Evolutionary conservation across 31 red algal genomes (phyloP).

Genomic region (Asparagopsis taxiformis): DNA sequence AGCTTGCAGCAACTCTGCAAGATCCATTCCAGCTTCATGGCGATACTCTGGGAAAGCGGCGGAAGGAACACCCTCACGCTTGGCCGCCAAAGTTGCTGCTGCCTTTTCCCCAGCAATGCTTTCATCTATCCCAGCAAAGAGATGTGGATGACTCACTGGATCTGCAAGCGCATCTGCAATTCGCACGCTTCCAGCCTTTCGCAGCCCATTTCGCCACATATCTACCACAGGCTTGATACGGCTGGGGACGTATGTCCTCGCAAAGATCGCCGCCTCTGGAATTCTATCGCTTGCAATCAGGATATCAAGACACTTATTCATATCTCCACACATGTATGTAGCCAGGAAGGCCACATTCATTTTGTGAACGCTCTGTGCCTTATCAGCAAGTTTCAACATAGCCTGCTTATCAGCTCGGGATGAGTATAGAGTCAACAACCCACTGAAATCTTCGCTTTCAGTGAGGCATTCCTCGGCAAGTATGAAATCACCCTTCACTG

Average conservation of each 20-base stretch:
- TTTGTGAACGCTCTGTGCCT: slow-evolving; percentile 54
- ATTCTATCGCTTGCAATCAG: slow-evolving; percentile 69
- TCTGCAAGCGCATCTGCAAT: slow-evolving; percentile 88
- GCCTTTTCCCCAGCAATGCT: slow-evolving; percentile 73
- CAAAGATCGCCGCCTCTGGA: slow-evolving; percentile 97
- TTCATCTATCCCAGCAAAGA: slow-evolving; percentile 81
- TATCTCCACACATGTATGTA: slow-evolving; percentile 73
- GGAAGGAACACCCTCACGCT: slow-evolving; percentile 33
- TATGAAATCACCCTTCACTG: slow-evolving; percentile 82
- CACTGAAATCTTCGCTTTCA: slow-evolving; percentile 84
- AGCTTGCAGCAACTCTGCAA: slow-evolving; percentile 69
- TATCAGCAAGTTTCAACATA: slow-evolving; percentile 60
- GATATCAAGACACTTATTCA: slow-evolving; percentile 80
- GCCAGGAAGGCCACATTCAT: slow-evolving; percentile 94
- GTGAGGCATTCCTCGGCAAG: slow-evolving; percentile 90
- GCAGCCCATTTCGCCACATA: slow-evolving; percentile 79
- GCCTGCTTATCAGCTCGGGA: slow-evolving; percentile 61
- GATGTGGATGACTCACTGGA: slow-evolving; percentile 79
- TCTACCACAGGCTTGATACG: slow-evolving; percentile 66
- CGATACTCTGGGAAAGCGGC: slow-evolving; percentile 71
- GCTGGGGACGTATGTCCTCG: slow-evolving; percentile 86
- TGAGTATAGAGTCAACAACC: slow-evolving; percentile 79
- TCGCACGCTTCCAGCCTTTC: slow-evolving; percentile 77
- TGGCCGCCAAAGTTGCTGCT: slow-evolving; percentile 36
- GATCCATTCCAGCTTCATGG: slow-evolving; percentile 71